Evolutionary conservation across 345 rosid species (phyloP).

Genomic region (Eucalyptus rudis): DNA sequence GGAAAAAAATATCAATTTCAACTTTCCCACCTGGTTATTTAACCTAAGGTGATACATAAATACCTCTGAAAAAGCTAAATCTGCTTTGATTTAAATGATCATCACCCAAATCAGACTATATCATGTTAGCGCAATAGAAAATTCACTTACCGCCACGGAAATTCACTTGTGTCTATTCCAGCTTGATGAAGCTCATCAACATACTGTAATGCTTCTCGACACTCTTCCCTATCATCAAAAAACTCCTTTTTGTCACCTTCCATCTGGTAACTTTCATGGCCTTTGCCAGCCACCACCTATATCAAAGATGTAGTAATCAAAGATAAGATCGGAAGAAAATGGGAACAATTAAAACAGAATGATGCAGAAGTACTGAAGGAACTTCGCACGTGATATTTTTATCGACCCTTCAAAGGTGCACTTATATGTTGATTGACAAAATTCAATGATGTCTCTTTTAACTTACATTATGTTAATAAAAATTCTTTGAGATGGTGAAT

Average conservation of each 20-base stretch:
- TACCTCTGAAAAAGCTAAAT: background rate
- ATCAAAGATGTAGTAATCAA: background rate
- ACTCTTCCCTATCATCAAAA: slow-evolving; percentile 83
- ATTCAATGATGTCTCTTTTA: too few species aligned
- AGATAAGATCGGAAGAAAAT: background rate
- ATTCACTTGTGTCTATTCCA: slow-evolving; percentile 96
- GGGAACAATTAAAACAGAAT: background rate
- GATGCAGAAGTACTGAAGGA: background rate
- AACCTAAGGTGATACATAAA: background rate
- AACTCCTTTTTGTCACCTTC: slow-evolving; percentile 85
- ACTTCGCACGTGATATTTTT: background rate
- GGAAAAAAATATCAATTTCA: background rate
- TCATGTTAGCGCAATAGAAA: background rate
- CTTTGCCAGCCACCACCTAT: slow-evolving; percentile 91
- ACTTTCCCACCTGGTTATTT: background rate
- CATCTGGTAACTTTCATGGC: slow-evolving; percentile 71
- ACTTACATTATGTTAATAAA: too few species aligned
- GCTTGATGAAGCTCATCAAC: slow-evolving; percentile 96
- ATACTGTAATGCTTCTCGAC: slow-evolving; percentile 85
- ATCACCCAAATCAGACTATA: background rate
- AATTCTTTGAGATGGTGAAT: too few species aligned
- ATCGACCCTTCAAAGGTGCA: background rate
- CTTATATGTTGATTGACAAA: background rate
- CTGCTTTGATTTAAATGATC: background rate
- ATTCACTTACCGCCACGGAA: slow-evolving; percentile 87